A percentile compares a stretch with the other conserved stretches of the same genome.
phyloP scores from a whole-genome alignment of 805 yeast genomes.

The Limtongia smithiae region DNA sequence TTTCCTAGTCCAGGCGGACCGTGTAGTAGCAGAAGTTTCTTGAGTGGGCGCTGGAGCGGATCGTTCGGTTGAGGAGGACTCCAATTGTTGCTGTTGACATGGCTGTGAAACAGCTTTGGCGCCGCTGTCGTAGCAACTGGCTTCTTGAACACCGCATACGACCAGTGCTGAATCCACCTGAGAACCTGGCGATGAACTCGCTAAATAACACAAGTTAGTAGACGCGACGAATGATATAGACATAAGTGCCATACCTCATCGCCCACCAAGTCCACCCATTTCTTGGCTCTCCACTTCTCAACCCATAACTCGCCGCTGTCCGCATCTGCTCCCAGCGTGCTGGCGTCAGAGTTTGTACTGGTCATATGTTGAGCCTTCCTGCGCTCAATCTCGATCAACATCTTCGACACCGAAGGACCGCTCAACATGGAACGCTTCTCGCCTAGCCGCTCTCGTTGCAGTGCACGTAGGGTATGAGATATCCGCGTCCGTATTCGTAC shows the following conservation, averaged over 20 bases:
- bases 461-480: slow-evolving; percentile 1
- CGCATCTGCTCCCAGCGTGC: no score
- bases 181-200: slow-evolving; percentile 55
- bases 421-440: background rate
- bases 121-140: slow-evolving; percentile 2
- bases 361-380: background rate
- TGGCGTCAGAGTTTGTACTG: background rate
- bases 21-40: slow-evolving; percentile 66
- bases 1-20: slow-evolving; percentile 96
- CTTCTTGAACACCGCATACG: slow-evolving; percentile 52
- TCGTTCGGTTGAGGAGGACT: slow-evolving; percentile 37
- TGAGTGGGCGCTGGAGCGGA: slow-evolving; percentile 55
- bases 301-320: slow-evolving; percentile 40
- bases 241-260: slow-evolving; percentile 44
- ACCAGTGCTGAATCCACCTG: slow-evolving; percentile 68
- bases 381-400: slow-evolving; percentile 19
- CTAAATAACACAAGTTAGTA: background rate
- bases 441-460: background rate
- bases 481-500: slow-evolving; percentile 3
- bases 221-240: background rate
- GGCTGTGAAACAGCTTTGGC: slow-evolving; percentile 12
- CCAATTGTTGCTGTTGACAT: background rate
- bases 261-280: slow-evolving; percentile 65
- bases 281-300: slow-evolving; percentile 65
- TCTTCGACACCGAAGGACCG: slow-evolving; percentile 13